Conservation (phyloP, 1,284 basidiomycete genomes). For the Schizopora paradoxa region DNA sequence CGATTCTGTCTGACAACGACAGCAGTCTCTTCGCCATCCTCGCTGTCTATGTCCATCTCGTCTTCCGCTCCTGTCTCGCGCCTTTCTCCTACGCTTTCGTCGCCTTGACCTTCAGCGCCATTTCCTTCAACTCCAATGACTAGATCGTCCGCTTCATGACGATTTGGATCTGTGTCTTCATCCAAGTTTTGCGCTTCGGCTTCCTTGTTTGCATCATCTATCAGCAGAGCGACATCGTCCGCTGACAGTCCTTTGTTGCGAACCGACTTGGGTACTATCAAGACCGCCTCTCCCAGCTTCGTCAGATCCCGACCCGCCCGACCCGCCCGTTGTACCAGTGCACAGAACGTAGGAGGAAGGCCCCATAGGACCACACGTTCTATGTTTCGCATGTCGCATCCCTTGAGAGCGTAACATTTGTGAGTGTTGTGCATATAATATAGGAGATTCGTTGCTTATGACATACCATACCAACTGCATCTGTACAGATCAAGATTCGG, state of each 20-base stretch:
- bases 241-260: neutral
- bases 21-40: neutral
- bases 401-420: neutral
- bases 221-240: neutral
- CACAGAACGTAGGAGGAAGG: conserved; percentile 9
- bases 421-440: neutral
- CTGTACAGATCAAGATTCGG: conserved; percentile 6
- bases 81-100: neutral
- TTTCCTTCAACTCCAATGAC: neutral
- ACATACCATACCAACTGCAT: conserved; percentile 12
- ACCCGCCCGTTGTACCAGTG: conserved; percentile 4
- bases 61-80: neutral
- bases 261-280: neutral
- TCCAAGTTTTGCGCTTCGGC: neutral
- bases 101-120: neutral
- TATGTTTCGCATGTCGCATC: conserved; percentile 11
- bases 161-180: neutral
- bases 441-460: neutral
- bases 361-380: conserved; percentile 5
- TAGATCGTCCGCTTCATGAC: neutral
- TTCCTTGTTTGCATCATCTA: neutral
- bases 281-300: conserved; percentile 3
- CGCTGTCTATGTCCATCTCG: neutral
- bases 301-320: conserved; percentile 4
- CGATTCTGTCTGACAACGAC: too few relatives aligned